These are phyloP conservation scores for Sugiyamaella valdiviana DNA, from an alignment of 805 yeast species.

Conservation along the genomic window DNA sequence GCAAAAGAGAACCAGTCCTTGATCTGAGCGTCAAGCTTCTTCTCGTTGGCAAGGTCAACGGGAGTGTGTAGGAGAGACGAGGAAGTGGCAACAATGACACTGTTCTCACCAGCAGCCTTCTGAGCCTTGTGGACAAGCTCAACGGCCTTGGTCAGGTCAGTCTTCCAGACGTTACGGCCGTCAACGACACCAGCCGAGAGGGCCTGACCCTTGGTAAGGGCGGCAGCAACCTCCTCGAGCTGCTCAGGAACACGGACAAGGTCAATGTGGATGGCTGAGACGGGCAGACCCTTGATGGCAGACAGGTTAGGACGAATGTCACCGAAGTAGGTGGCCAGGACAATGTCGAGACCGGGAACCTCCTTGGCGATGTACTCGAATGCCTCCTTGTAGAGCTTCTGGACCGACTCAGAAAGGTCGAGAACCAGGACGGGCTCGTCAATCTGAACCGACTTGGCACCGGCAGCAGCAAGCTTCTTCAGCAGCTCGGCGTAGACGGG, in stretches of 20 bases:
- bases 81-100: constrained; percentile 84
- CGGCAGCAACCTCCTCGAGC: constrained; percentile 70
- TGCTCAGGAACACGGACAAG: constrained; percentile 95
- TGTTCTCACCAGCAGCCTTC: constrained; percentile 65
- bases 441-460: constrained; percentile 91
- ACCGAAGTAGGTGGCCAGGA: constrained; percentile 93
- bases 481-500: constrained; percentile 92
- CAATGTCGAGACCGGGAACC: constrained; percentile 69
- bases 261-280: constrained; percentile 94
- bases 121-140: constrained; percentile 76
- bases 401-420: constrained; percentile 79
- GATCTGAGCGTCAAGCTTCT: constrained; percentile 82
- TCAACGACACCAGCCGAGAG: constrained; percentile 96
- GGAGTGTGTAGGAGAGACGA: constrained; percentile 98
- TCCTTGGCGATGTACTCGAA: constrained; percentile 66
- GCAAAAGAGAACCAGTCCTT: constrained; percentile 99
- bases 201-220: constrained; percentile 63
- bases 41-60: constrained; percentile 88
- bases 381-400: constrained; percentile 84
- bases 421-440: constrained; percentile 97
- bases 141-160: constrained; percentile 84
- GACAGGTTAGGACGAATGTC: constrained; percentile 94
- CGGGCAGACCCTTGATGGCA: constrained; percentile 86
- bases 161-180: constrained; percentile 99
- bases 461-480: constrained; percentile 82